Percentiles rank a stretch among this genome's conserved stretches.
phyloP scores from a whole-genome alignment of 2,329 filamentous ascomycete genomes.

The Huntiella omanensis region DNA sequence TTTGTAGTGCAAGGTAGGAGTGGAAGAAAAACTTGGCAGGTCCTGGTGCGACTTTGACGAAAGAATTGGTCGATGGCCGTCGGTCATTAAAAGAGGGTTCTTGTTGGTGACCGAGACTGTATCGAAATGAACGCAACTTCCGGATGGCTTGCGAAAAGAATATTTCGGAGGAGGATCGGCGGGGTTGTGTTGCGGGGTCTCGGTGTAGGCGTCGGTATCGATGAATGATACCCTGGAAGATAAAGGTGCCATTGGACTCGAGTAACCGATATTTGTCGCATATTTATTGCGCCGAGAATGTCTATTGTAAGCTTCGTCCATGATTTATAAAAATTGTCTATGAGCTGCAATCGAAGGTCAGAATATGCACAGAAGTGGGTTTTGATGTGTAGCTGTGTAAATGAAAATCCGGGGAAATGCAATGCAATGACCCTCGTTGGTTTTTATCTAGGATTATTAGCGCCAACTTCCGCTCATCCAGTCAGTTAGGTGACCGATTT shows the following conservation, averaged over 20 bases:
- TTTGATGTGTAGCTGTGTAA: too few species aligned
- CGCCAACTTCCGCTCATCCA: too few species aligned
- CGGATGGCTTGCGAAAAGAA: too few species aligned
- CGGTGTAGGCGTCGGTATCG: conserved; percentile 18
- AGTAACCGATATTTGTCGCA: conserved; percentile 38
- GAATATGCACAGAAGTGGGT: too few species aligned
- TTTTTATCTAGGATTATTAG: too few species aligned
- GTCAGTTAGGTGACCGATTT: too few species aligned
- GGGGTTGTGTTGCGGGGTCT: background rate
- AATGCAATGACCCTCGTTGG: too few species aligned
- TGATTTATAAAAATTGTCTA: conserved; percentile 15
- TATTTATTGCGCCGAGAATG: conserved; percentile 40
- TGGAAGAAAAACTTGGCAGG: conserved; percentile 17
- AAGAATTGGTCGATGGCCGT: conserved; percentile 13
- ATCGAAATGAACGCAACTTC: too few species aligned
- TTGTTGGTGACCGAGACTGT: background rate
- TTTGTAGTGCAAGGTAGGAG: conserved; percentile 11
- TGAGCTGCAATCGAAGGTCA: too few species aligned
- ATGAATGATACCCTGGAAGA: conserved; percentile 40
- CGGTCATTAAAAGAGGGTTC: conserved; percentile 23
- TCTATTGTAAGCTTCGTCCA: conserved; percentile 44
- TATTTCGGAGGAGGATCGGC: too few species aligned
- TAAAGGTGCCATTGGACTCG: conserved; percentile 41
- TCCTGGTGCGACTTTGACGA: conserved; percentile 42
- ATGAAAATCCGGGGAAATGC: too few species aligned